Conservation (phyloP, 345 rosid species). For the Camelina hispida region DNA sequence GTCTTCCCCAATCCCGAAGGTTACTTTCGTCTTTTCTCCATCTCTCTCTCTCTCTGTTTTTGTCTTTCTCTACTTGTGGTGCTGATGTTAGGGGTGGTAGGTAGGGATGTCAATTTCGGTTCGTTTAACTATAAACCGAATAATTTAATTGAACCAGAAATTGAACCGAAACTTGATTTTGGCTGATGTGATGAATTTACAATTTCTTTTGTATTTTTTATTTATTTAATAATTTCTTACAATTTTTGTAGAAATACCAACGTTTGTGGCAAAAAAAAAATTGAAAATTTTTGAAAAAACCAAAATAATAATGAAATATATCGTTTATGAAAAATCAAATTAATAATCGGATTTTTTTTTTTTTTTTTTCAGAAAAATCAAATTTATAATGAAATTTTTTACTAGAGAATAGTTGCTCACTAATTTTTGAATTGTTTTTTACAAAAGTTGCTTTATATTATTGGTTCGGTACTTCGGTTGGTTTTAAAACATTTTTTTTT, state of each 20-base stretch:
- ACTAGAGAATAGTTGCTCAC: neutral
- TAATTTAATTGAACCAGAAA: neutral
- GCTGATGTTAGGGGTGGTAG: neutral
- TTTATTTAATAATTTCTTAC: no score
- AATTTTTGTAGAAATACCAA: no score
- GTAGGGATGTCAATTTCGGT: constrained; percentile 14
- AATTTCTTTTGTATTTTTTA: neutral
- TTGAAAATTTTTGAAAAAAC: no score
- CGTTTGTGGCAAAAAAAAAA: no score
- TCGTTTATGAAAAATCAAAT: no score
- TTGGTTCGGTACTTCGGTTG: neutral
- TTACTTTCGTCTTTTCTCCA: constrained; percentile 29
- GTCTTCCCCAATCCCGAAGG: constrained; percentile 95
- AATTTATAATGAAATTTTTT: neutral
- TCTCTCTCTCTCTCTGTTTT: neutral
- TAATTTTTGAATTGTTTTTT: no score
- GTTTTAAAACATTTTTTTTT: neutral
- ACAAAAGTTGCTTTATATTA: neutral
- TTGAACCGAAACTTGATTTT: neutral
- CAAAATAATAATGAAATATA: no score
- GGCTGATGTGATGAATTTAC: neutral
- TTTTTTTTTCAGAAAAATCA: no score
- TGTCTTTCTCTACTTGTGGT: neutral
- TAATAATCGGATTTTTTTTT: no score
- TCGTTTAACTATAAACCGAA: neutral